A percentile compares a stretch with the other conserved stretches of the same genome.
Evolutionary conservation across 805 yeast species (phyloP).

Genomic region (Schwanniomyces yamadae): DNA sequence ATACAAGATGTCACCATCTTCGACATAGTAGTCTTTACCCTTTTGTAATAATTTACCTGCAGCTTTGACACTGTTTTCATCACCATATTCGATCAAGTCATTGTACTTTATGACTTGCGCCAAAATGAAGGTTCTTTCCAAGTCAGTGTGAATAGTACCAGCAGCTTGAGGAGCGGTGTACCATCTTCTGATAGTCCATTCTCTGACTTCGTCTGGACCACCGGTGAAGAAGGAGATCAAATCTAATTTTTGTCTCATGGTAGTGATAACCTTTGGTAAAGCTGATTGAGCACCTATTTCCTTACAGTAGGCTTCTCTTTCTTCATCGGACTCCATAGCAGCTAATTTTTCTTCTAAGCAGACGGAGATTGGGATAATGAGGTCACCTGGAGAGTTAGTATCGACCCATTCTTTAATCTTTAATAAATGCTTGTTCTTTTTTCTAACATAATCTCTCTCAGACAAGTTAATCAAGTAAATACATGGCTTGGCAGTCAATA

Average conservation of each 20-base stretch:
- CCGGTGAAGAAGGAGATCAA: slow-evolving; percentile 94
- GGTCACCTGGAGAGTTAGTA: slow-evolving; percentile 76
- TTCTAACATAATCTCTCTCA: slow-evolving; percentile 82
- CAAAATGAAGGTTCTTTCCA: slow-evolving; percentile 88
- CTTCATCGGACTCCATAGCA: slow-evolving; percentile 80
- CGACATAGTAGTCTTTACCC: slow-evolving; percentile 94
- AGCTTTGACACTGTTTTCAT: slow-evolving; percentile 78
- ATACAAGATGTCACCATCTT: slow-evolving; percentile 90
- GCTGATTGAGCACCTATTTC: slow-evolving; percentile 72
- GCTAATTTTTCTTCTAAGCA: slow-evolving; percentile 90
- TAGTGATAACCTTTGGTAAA: slow-evolving; percentile 78
- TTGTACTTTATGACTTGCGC: slow-evolving; percentile 89
- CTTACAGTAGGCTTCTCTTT: slow-evolving; percentile 74
- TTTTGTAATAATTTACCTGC: slow-evolving; percentile 87
- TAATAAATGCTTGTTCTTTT: slow-evolving; percentile 82
- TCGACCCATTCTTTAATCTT: slow-evolving; percentile 91
- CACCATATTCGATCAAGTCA: slow-evolving; percentile 69
- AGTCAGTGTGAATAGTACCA: slow-evolving; percentile 95
- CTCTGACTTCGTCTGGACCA: slow-evolving; percentile 95
- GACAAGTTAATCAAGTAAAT: slow-evolving; percentile 88
- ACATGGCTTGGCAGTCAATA: slow-evolving; percentile 93
- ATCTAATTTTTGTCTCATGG: slow-evolving; percentile 84
- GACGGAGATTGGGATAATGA: slow-evolving; percentile 90
- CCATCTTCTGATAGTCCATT: slow-evolving; percentile 94
- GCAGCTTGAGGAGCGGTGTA: slow-evolving; percentile 98